Base-by-base conservation (phyloP, 108 stramenopile species). In the Nitzschia sp. region DNA sequence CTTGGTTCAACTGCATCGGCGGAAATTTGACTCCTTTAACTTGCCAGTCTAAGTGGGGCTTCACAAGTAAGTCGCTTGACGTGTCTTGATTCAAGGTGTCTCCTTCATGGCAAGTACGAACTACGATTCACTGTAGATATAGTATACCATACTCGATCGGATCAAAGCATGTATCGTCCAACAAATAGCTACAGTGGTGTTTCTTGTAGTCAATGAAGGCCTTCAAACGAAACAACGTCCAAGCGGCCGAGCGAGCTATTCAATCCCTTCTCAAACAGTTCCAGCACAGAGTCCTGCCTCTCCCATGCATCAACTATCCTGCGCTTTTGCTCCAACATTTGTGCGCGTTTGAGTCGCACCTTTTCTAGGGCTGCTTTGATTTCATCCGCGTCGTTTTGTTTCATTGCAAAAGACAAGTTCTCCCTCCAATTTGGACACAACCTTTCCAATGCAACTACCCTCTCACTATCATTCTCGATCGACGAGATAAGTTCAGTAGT, bases 1-100 rank as follows among this genome's bases (percentile, higher is more conserved):
- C 79, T 63, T 98, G 64, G 78, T 96, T 8, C 73, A 82, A 21
- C 75, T 98, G 11, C 90, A 95, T 73, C 50, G 70, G 31, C 75
- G 48, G 19, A 50, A 22, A 21, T 22, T 11, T 21, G 13, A n/a
- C n/a, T n/a, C n/a, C n/a, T n/a, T n/a, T n/a, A n/a, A n/a, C n/a
- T n/a, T n/a, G n/a, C n/a, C n/a, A n/a, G n/a, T n/a, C n/a, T n/a
- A n/a, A n/a, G n/a, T n/a, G n/a, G n/a, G n/a, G n/a, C n/a, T n/a
- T n/a, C n/a, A n/a, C n/a, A n/a, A n/a, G n/a, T n/a, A n/a, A n/a
- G n/a, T n/a, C n/a, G n/a, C n/a, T n/a, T n/a, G n/a, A n/a, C n/a
- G n/a, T n/a, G n/a, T n/a, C n/a, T n/a, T n/a, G n/a, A n/a, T n/a
- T n/a, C n/a, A n/a, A n/a, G n/a, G n/a, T n/a, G n/a, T n/a, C n/a